A percentile compares a stretch with the other conserved stretches of the same genome.
Conservation (phyloP, 2,329 filamentous ascomycete genomes). For the Diaporthe amygdali region DNA sequence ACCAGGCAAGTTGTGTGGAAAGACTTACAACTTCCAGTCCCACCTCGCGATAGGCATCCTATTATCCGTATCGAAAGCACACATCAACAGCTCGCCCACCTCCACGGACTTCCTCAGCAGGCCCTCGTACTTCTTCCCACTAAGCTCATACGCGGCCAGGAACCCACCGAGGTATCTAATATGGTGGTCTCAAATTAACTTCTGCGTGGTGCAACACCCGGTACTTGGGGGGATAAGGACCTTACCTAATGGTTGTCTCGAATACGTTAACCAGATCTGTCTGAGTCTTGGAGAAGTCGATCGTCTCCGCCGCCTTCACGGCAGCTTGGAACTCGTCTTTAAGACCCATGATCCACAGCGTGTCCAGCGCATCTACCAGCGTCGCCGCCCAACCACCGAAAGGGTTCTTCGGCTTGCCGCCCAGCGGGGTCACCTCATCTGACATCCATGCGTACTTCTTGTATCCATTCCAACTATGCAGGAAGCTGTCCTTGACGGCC, state of each 20-base stretch:
- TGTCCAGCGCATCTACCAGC: conserved; percentile 70
- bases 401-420: conserved; percentile 55
- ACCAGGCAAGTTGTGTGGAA: conserved; percentile 23
- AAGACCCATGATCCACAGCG: conserved; percentile 76
- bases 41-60: conserved; percentile 68
- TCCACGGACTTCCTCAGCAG: conserved; percentile 67
- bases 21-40: conserved; percentile 52
- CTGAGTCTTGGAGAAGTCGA: conserved; percentile 65
- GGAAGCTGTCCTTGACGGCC: conserved; percentile 56
- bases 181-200: conserved; percentile 68
- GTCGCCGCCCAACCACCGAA: conserved; percentile 73
- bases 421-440: conserved; percentile 66
- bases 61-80: conserved; percentile 71
- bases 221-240: too few species aligned
- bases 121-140: conserved; percentile 54
- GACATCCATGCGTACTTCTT: conserved; percentile 66
- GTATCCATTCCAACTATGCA: conserved; percentile 65
- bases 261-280: conserved; percentile 66
- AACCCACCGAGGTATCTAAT: conserved; percentile 73
- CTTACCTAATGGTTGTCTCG: conserved; percentile 47
- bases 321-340: conserved; percentile 69
- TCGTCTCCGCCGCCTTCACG: conserved; percentile 58
- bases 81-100: conserved; percentile 68
- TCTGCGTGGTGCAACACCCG: too few species aligned
- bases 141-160: conserved; percentile 72